Evolutionary conservation across 495 filamentous ascomycete genomes (phyloP).

Genomic region (Aspergillus haitiensis): DNA sequence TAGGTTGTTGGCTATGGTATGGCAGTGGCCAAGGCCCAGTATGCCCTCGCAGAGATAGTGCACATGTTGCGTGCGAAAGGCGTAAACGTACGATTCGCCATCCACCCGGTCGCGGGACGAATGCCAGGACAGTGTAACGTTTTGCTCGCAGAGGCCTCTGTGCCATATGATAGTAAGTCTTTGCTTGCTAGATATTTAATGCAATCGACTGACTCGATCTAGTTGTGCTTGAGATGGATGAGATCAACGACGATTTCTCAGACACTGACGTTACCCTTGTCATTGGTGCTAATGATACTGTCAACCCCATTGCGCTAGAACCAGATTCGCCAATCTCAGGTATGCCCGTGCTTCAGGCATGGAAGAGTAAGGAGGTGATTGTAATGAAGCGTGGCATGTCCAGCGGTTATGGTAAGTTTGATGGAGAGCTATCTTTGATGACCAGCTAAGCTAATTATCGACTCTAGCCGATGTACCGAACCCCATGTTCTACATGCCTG

Average conservation of each 20-base stretch:
- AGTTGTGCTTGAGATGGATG: conserved; percentile 83
- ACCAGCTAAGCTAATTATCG: background rate
- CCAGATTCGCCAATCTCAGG: conserved; percentile 76
- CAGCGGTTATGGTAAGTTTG: conserved; percentile 68
- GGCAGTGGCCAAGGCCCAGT: conserved; percentile 85
- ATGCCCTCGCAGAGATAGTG: conserved; percentile 77
- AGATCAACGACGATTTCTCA: conserved; percentile 83
- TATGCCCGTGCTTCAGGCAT: conserved; percentile 83
- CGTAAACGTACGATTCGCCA: conserved; percentile 79
- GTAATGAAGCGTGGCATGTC: conserved; percentile 85
- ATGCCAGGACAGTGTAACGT: conserved; percentile 91
- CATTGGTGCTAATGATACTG: conserved; percentile 83
- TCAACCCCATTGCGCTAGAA: conserved; percentile 81
- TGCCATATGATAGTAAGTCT: conserved; percentile 71
- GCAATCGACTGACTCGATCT: conserved; percentile 15
- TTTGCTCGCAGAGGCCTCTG: conserved; percentile 74
- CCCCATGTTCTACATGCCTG: conserved; percentile 84
- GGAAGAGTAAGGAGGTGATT: conserved; percentile 86
- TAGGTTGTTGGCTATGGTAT: conserved; percentile 77
- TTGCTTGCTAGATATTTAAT: background rate
- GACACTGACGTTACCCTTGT: conserved; percentile 83
- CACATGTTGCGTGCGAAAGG: conserved; percentile 66
- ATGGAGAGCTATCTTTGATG: background rate
- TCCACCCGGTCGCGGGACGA: conserved; percentile 78
- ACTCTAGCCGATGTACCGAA: conserved; percentile 72